phyloP scores from a whole-genome alignment of 208 protist genomes.

The Angomonas ambiguus region DNA sequence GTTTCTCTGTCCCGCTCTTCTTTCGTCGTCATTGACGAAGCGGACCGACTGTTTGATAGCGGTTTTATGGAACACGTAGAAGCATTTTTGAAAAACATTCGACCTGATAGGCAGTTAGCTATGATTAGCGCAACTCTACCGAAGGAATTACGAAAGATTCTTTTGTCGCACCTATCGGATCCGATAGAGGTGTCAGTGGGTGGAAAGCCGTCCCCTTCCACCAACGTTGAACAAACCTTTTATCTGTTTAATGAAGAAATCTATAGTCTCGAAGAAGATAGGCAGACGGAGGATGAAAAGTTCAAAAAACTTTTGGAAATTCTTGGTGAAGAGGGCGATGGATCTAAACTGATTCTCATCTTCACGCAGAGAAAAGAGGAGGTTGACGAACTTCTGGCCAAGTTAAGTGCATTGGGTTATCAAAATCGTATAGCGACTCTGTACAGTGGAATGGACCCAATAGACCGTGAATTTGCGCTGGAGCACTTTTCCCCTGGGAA shows the following conservation, averaged over 20 bases:
- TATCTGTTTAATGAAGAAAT: constrained; percentile 85
- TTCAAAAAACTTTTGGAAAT: constrained; percentile 85
- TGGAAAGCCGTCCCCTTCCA: constrained; percentile 67
- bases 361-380: constrained; percentile 91
- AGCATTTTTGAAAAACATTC: constrained; percentile 86
- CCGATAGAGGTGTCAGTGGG: constrained; percentile 89
- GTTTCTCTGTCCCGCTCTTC: constrained; percentile 62
- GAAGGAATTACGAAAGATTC: constrained; percentile 71
- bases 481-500: constrained; percentile 80
- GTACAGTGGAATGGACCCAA: constrained; percentile 90
- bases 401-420: constrained; percentile 75
- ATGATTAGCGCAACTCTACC: constrained; percentile 93
- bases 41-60: constrained; percentile 93
- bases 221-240: constrained; percentile 90
- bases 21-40: constrained; percentile 93
- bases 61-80: constrained; percentile 92
- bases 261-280: constrained; percentile 59
- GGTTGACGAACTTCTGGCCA: constrained; percentile 82
- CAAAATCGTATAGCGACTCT: constrained; percentile 69
- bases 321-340: constrained; percentile 76
- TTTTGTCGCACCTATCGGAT: constrained; percentile 63
- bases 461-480: constrained; percentile 87
- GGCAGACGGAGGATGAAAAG: constrained; percentile 47
- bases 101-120: constrained; percentile 81
- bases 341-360: constrained; percentile 79